A percentile compares a stretch with the other conserved stretches of the same genome.
These are phyloP conservation scores for Hordeum pubiflorum DNA, from an alignment of 202 grass and related monocot species.

Conservation along the genomic window DNA sequence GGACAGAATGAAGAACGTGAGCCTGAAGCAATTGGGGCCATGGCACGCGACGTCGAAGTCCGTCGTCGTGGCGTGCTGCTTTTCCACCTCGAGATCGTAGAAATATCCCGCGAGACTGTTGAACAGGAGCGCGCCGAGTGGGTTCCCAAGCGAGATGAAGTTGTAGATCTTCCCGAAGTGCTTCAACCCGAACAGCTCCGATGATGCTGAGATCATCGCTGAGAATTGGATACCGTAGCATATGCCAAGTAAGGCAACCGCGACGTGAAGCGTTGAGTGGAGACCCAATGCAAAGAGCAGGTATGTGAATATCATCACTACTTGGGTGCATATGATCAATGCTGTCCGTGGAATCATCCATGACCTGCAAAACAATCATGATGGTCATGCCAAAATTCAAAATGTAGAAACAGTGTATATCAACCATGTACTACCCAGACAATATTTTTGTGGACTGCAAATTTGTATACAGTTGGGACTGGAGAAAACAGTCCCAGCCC, in stretches of 20 bases:
- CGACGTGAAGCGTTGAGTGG: conserved; percentile 42
- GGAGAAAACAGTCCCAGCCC: not conserved
- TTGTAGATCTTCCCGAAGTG: conserved; percentile 84
- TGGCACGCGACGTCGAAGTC: conserved; percentile 49
- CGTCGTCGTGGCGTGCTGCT: conserved; percentile 27
- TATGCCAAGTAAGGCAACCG: conserved; percentile 52
- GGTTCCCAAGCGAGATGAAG: conserved; percentile 70
- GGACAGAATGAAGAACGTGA: conserved; percentile 61
- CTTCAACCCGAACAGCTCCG: conserved; percentile 82
- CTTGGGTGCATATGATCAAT: conserved; percentile 61
- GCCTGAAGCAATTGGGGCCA: conserved; percentile 70
- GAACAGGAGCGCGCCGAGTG: conserved; percentile 61
- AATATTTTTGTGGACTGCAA: not conserved
- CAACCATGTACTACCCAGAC: not conserved
- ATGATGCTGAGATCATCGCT: conserved; percentile 67
- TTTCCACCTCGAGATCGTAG: conserved; percentile 62
- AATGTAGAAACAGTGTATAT: not conserved
- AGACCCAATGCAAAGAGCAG: conserved; percentile 57
- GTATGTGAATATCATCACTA: conserved; percentile 74
- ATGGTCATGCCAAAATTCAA: not conserved
- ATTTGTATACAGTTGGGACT: not conserved
- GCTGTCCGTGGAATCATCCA: conserved; percentile 64
- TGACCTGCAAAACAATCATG: conserved; percentile 46
- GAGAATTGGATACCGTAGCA: conserved; percentile 69
- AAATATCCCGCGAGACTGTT: conserved; percentile 69